Percentiles rank a stretch among this genome's conserved stretches.
phyloP scores from a whole-genome alignment of 495 filamentous ascomycete species.

The Jackrogersella minutella region DNA sequence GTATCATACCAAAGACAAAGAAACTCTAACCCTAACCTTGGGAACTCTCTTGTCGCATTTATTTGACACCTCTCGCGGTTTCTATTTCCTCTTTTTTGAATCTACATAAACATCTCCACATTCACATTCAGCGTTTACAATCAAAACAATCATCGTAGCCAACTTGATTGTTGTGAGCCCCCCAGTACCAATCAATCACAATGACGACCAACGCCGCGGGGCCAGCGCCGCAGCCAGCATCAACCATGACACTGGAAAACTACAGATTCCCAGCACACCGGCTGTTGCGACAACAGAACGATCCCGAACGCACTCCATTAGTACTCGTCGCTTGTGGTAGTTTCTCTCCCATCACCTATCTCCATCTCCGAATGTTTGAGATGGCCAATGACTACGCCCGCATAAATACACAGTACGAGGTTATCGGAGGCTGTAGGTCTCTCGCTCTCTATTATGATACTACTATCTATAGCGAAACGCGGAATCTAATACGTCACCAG shows the following conservation, averaged over 20 bases:
- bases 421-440: constrained; percentile 86
- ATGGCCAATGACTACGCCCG: constrained; percentile 48
- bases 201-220: constrained; percentile 35
- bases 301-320: constrained; percentile 76
- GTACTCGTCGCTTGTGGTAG: constrained; percentile 90
- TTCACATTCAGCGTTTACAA: background rate
- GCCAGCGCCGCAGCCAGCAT: constrained; percentile 34
- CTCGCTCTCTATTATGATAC: constrained; percentile 32
- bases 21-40: background rate
- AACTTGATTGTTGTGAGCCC: background rate
- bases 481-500: constrained; percentile 1
- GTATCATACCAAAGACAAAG: background rate
- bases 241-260: constrained; percentile 50
- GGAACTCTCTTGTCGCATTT: background rate
- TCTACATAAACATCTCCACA: background rate
- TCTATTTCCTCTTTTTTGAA: no score
- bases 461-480: background rate
- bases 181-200: constrained; percentile 8
- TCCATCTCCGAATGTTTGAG: constrained; percentile 95
- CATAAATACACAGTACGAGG: constrained; percentile 84
- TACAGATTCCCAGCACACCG: constrained; percentile 79
- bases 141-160: background rate
- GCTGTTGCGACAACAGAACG: constrained; percentile 71
- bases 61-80: background rate
- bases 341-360: constrained; percentile 85